Percentiles rank a stretch among this genome's conserved stretches.
Evolutionary conservation across 2,329 filamentous ascomycete species (phyloP).

Genomic region (Fusarium sp.): DNA sequence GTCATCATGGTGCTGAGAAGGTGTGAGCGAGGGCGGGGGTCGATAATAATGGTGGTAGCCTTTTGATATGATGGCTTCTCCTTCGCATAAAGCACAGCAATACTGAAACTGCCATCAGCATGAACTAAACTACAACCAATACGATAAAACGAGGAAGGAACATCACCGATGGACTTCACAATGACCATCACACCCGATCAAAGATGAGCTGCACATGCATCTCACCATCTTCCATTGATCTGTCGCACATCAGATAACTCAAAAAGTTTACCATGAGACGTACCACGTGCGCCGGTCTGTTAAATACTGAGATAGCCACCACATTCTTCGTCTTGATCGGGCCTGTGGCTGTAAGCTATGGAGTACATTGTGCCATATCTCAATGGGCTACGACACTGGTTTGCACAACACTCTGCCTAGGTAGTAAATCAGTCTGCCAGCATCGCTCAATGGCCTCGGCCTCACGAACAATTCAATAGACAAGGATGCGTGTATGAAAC

Average conservation of each 20-base stretch:
- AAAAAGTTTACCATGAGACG: conserved; percentile 14
- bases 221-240: conserved; percentile 20
- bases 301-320: conserved; percentile 29
- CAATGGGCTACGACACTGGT: conserved; percentile 37
- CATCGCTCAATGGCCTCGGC: conserved; percentile 36
- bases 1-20: conserved; percentile 38
- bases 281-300: conserved; percentile 34
- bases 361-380: conserved; percentile 16
- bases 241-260: conserved; percentile 29
- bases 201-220: conserved; percentile 26
- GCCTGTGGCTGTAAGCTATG: conserved; percentile 24
- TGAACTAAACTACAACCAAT: conserved; percentile 21
- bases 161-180: conserved; percentile 6
- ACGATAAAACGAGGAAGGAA: conserved; percentile 2
- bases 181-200: conserved; percentile 28
- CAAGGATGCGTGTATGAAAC: conserved; percentile 28
- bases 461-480: conserved; percentile 26
- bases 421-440: conserved; percentile 31
- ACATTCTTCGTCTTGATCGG: conserved; percentile 20
- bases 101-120: conserved; percentile 13
- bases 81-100: conserved; percentile 28
- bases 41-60: conserved; percentile 11
- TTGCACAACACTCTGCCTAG: conserved; percentile 40
- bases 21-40: conserved; percentile 25
- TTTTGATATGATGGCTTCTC: conserved; percentile 18